Evolutionary conservation across 768 basidiomycete genomes (phyloP), one percentile per base, ranked within the genome.

Genomic region (Suillus hirtellus): DNA sequence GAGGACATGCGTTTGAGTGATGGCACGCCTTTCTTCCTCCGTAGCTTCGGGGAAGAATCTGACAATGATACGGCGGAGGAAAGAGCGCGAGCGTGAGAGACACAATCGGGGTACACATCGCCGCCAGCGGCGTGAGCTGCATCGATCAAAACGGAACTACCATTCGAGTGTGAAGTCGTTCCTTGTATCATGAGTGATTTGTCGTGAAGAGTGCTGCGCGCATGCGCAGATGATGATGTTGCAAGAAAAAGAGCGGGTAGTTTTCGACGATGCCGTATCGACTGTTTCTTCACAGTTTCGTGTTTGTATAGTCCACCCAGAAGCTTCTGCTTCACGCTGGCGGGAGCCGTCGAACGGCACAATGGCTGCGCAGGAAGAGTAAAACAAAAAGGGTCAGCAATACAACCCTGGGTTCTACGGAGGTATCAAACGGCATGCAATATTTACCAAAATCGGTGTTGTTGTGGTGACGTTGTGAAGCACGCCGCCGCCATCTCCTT

Each of bases 11-110:
- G 60, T n/a, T 73, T 71, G 24, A 73, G 69, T 24, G 75, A 60
- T 61, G 74, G 68, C 67, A 79, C 69, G 38, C 75, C 76, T 64
- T 77, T 78, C 65, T 75, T 76, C 61, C 80, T 78, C 59, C 79
- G 79, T 12, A 82, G 66, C 15, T 75, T 66, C 64, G 75, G 74
- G 46, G 71, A 73, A 1, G 75, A 72, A 1, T 69, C 17, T 27
- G 56, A 49, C 7, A 49, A 14, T 49, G 47, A 58, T 24, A 40
- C 66, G 46, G 66, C 17, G 34, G 70, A 71, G 44, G 73, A 63
- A 34, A 69, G 52, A 56, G 62, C 64, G 65, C 63, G 35, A 62
- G 64, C 64, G 63, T 64, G 31, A 62, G 65, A 6, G 60, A 52
- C 6, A 54, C 58, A 47, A 66, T 60, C n/a, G 67, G 68, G 64